Percentiles rank a stretch among this genome's conserved stretches.
Evolutionary conservation across 2,329 filamentous ascomycete species (phyloP).

Genomic region (Sporothrix globosa): DNA sequence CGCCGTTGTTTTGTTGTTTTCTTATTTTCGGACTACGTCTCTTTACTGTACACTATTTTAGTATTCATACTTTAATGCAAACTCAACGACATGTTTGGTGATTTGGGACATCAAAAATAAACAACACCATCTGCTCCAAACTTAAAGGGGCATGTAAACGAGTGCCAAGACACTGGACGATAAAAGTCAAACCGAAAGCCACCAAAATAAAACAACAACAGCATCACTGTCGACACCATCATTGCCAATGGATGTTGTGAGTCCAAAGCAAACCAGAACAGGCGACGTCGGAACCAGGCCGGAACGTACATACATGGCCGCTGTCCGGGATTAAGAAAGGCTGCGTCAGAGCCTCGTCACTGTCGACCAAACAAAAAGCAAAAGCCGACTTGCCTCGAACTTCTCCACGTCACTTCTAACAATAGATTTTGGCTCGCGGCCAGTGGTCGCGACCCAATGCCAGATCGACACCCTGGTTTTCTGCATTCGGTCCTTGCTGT

Average conservation of each 20-base stretch:
- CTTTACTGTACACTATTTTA: conserved; percentile 4
- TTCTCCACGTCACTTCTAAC: conserved; percentile 10
- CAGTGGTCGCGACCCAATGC: neutral
- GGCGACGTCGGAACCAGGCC: neutral
- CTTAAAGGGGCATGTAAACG: neutral
- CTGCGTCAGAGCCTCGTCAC: conserved; percentile 9
- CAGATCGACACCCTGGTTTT: conserved; percentile 2
- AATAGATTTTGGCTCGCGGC: conserved; percentile 8
- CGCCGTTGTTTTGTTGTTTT: neutral
- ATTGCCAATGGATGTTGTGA: neutral
- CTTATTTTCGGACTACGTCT: neutral
- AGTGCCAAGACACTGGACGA: neutral
- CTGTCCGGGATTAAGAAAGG: neutral
- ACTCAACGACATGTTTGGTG: no score
- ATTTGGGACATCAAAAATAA: no score
- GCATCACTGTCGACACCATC: neutral
- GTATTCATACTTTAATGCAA: neutral
- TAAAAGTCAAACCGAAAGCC: neutral
- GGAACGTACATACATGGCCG: no score
- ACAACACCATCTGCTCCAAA: neutral
- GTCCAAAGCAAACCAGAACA: neutral
- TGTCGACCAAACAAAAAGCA: neutral
- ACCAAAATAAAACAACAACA: neutral
- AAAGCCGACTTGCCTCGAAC: neutral
- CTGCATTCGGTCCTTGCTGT: neutral